Evolutionary conservation across 768 basidiomycete species (phyloP), one percentile per base, ranked within the genome.

Genomic region (Russula abietina): DNA sequence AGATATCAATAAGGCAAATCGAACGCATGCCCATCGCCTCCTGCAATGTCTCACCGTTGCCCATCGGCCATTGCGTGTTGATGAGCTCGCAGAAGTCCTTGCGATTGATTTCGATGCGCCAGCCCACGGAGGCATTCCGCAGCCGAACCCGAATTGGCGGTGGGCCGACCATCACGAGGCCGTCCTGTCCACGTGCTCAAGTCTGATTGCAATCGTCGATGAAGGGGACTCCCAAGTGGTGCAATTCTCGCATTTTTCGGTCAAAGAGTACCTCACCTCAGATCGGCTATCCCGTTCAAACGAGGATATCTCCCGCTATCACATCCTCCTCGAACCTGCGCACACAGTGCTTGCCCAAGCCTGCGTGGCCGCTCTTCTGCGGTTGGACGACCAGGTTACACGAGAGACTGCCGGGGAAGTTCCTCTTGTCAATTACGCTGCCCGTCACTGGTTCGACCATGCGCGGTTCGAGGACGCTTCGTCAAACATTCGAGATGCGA

Each of bases 21-120:
- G n/a, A n/a, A n/a, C n/a, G n/a, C n/a, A n/a, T n/a, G n/a, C n/a
- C n/a, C n/a, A n/a, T n/a, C n/a, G n/a, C n/a, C n/a, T n/a, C n/a
- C n/a, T n/a, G n/a, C n/a, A n/a, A n/a, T n/a, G n/a, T n/a, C n/a
- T n/a, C n/a, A n/a, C n/a, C n/a, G n/a, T n/a, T n/a, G n/a, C n/a
- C n/a, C n/a, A n/a, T n/a, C n/a, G n/a, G n/a, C n/a, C n/a, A n/a
- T n/a, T n/a, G n/a, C n/a, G n/a, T n/a, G n/a, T n/a, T n/a, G n/a
- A n/a, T n/a, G 54, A 55, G 17, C 60, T 54, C 7, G 61, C 61
- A 3, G 61, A 62, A 19, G 41, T 62, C n/a, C 55, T 64, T 14
- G 33, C 53, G 5, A 39, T 61, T n/a, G 59, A 61, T 48, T 64
- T 64, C 17, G 28, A 64, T 17, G 26, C 53, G 0, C 32, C 32